Evolutionary conservation across 2,329 filamentous ascomycete genomes (phyloP).

Genomic region (Alternaria hordeiaustralica): DNA sequence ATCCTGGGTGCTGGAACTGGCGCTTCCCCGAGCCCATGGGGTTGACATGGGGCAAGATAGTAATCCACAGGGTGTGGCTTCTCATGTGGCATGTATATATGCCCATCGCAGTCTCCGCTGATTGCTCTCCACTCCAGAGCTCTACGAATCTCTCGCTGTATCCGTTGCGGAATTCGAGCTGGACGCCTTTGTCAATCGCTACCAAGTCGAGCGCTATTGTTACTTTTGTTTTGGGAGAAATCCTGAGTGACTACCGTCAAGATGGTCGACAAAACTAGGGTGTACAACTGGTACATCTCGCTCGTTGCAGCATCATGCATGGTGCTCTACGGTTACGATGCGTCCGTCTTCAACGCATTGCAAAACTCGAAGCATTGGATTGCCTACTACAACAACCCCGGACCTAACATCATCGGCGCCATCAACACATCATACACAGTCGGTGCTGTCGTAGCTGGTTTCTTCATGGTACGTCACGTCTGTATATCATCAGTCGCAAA

Average conservation of each 20-base stretch:
- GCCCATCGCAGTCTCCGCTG: conserved; percentile 6
- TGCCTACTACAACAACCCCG: conserved; percentile 64
- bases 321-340: conserved; percentile 78
- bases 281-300: conserved; percentile 68
- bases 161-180: conserved; percentile 21
- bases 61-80: conserved; percentile 20
- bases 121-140: conserved; percentile 14
- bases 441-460: conserved; percentile 72
- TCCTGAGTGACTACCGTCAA: conserved; percentile 16
- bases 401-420: conserved; percentile 57
- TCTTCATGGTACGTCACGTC: conserved; percentile 59
- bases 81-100: conserved; percentile 30
- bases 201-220: neutral
- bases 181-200: conserved; percentile 2
- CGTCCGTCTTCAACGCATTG: conserved; percentile 75
- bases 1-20: conserved; percentile 25
- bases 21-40: conserved; percentile 30
- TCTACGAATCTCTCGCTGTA: conserved; percentile 24
- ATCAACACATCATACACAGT: conserved; percentile 75
- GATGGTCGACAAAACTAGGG: conserved; percentile 47
- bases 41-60: conserved; percentile 15
- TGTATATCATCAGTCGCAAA: neutral
- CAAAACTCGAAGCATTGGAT: conserved; percentile 73
- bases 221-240: neutral
- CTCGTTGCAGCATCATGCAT: conserved; percentile 75